Evolutionary conservation across 352 stramenopile species (phyloP).

Genomic region (Pythium rhizo-oryzae): DNA sequence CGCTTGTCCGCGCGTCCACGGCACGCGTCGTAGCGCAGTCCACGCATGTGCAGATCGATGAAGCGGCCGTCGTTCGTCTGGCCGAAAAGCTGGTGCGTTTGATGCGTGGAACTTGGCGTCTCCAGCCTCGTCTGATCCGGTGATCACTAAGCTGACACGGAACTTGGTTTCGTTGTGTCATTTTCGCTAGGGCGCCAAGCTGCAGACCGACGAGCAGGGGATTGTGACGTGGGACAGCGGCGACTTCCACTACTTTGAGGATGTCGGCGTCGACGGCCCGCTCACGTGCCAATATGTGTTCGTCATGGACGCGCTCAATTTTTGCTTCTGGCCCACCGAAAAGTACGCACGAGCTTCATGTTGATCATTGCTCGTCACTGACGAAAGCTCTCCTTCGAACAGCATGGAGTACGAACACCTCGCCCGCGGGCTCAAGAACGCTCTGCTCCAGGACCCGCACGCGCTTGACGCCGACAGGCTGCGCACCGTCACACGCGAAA

Average conservation of each 20-base stretch:
- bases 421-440: conserved; percentile 70
- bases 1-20: conserved; percentile 52
- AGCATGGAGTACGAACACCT: conserved; percentile 91
- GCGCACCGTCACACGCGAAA: conserved; percentile 40
- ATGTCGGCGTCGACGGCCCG: conserved; percentile 62
- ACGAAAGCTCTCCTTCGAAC: background rate
- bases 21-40: conserved; percentile 45
- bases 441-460: conserved; percentile 54
- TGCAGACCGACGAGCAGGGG: conserved; percentile 42
- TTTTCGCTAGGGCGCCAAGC: conserved; percentile 33
- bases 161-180: no score
- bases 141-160: background rate
- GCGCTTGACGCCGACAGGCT: conserved; percentile 63
- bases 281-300: conserved; percentile 89
- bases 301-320: conserved; percentile 90
- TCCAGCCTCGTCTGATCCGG: background rate
- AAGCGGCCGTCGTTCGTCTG: conserved; percentile 33
- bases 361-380: background rate
- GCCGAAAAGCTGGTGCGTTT: conserved; percentile 49
- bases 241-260: conserved; percentile 84
- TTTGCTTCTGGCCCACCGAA: conserved; percentile 90
- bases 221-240: conserved; percentile 75
- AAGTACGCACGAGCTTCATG: conserved; percentile 34
- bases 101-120: background rate
- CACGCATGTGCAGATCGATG: conserved; percentile 44